A percentile compares a stretch with the other conserved stretches of the same genome.
Conservation (phyloP, 202 grass and related monocot species). For the Setaria viridis region DNA sequence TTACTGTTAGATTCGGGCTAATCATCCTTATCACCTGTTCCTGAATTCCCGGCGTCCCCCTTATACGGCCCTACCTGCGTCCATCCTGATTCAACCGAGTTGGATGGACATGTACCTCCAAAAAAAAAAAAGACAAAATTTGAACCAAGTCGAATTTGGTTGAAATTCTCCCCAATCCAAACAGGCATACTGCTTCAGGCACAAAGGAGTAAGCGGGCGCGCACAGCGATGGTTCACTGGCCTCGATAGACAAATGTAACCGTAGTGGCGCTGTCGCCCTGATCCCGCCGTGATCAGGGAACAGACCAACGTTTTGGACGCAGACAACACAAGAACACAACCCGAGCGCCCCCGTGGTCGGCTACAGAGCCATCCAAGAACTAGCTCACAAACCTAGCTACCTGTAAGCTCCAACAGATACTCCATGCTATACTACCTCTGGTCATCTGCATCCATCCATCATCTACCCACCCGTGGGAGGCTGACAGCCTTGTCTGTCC, state of each 20-base stretch:
- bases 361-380: neutral
- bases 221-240: neutral
- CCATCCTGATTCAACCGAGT: neutral
- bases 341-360: neutral
- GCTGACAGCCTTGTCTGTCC: neutral
- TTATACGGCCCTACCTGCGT: neutral
- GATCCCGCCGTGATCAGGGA: conserved; percentile 24
- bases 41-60: neutral
- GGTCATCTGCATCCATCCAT: neutral
- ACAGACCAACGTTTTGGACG: conserved; percentile 5
- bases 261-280: neutral
- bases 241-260: neutral
- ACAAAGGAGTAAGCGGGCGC: neutral
- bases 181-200: neutral
- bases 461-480: conserved; percentile 25
- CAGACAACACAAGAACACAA: neutral
- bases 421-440: neutral
- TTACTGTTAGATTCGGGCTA: neutral
- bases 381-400: neutral
- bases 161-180: neutral
- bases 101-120: neutral
- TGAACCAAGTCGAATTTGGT: neutral
- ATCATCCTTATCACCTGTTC: neutral
- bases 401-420: neutral
- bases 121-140: too few relatives aligned